A percentile compares a stretch with the other conserved stretches of the same genome.
phyloP scores from a whole-genome alignment of 345 rosid genomes.

The Linum lewisii region DNA sequence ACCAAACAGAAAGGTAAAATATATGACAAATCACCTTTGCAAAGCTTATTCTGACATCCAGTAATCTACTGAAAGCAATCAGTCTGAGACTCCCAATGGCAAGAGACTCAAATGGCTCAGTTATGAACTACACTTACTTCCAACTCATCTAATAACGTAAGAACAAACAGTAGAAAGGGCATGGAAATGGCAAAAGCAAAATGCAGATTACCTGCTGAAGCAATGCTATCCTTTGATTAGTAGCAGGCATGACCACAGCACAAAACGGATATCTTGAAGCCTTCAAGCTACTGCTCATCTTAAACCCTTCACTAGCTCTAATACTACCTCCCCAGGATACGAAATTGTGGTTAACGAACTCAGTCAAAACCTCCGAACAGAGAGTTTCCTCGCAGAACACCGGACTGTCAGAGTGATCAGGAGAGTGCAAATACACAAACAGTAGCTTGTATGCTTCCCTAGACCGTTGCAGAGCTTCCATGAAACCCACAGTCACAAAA shows the following conservation, averaged over 20 bases:
- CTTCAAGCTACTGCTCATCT: conserved; percentile 98
- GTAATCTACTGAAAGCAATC: no score
- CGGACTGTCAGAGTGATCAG: conserved; percentile 87
- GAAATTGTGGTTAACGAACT: conserved; percentile 85
- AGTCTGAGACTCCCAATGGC: no score
- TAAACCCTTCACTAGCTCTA: conserved; percentile 93
- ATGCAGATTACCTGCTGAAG: conserved; percentile 68
- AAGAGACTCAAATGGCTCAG: no score
- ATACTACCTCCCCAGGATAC: conserved; percentile 94
- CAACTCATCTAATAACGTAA: neutral
- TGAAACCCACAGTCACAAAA: conserved; percentile 76
- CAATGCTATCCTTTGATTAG: conserved; percentile 86
- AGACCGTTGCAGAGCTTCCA: conserved; percentile 90
- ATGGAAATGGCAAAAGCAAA: neutral
- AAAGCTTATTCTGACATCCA: no score
- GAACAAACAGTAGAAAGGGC: neutral
- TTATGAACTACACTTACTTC: neutral
- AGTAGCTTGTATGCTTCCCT: conserved; percentile 61
- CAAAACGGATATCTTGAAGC: conserved; percentile 91
- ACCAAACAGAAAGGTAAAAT: no score
- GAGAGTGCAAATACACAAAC: conserved; percentile 93
- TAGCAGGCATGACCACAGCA: conserved; percentile 95
- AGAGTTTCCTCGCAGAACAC: conserved; percentile 65
- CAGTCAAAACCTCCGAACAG: conserved; percentile 48
- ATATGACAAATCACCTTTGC: no score